Conservation (phyloP, 1,139 yeast genomes). For the Suhomyces anneliseae region DNA sequence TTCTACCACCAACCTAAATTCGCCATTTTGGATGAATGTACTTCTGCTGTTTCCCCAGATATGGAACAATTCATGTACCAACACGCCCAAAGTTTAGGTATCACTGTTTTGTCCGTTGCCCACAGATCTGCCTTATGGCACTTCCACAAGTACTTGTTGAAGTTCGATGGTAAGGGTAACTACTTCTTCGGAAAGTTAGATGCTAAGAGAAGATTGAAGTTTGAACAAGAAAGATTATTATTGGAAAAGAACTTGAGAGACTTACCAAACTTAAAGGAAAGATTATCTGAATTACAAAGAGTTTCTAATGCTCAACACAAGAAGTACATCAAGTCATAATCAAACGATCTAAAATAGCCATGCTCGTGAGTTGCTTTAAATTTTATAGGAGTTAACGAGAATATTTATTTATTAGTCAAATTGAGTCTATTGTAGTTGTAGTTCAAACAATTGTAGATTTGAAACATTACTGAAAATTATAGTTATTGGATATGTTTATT, state of each 20-base stretch:
- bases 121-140: constrained; percentile 93
- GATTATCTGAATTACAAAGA: constrained; percentile 58
- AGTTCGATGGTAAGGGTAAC: constrained; percentile 83
- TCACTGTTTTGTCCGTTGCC: constrained; percentile 85
- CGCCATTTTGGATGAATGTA: constrained; percentile 94
- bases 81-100: constrained; percentile 78
- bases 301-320: constrained; percentile 48
- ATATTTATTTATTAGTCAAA: no score
- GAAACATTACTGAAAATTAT: no score
- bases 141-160: constrained; percentile 79
- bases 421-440: no score
- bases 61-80: constrained; percentile 89
- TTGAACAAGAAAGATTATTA: constrained; percentile 69
- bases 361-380: not conserved
- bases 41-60: constrained; percentile 88
- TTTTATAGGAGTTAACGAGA: not conserved
- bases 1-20: constrained; percentile 89
- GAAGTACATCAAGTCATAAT: constrained; percentile 5
- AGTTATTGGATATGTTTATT: no score
- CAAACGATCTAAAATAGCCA: not conserved
- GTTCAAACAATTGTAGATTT: no score
- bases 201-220: constrained; percentile 63
- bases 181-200: constrained; percentile 69
- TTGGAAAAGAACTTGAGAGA: constrained; percentile 66
- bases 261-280: constrained; percentile 63